Evolutionary conservation across 306 rosid species (phyloP).

Genomic region (Adenanthera pavonina): DNA sequence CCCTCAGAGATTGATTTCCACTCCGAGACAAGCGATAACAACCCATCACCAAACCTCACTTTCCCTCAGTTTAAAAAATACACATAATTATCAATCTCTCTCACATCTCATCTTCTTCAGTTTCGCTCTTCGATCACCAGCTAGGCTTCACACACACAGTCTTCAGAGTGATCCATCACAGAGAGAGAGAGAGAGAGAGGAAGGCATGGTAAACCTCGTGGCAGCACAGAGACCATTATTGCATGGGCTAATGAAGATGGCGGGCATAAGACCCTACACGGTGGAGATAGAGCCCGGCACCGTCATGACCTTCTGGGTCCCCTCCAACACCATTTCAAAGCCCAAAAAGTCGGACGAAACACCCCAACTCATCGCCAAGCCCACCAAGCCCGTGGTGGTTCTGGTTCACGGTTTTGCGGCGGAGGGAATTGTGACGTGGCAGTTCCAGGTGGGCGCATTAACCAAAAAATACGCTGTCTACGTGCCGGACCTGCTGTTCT

Average conservation of each 20-base stretch:
- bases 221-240: constrained; percentile 72
- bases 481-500: constrained; percentile 83
- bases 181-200: too few relatives aligned
- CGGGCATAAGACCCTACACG: constrained; percentile 70
- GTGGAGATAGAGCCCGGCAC: constrained; percentile 86
- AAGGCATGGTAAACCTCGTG: constrained; percentile 77
- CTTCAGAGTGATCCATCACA: not conserved
- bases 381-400: constrained; percentile 75
- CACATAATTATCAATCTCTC: not conserved
- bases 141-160: not conserved
- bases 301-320: constrained; percentile 82
- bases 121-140: not conserved
- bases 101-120: not conserved
- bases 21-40: constrained; percentile 38
- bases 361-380: constrained; percentile 25
- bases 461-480: constrained; percentile 64
- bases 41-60: constrained; percentile 56
- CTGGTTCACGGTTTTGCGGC: constrained; percentile 81
- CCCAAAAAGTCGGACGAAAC: constrained; percentile 48
- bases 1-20: not conserved
- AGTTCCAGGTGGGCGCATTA: constrained; percentile 61
- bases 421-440: constrained; percentile 91
- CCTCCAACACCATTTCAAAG: constrained; percentile 57
- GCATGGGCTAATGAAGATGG: constrained; percentile 82
- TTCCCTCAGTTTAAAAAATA: constrained; percentile 22